Evolutionary conservation across 2,329 filamentous ascomycete genomes (phyloP).

Genomic region (Kalaharituber pfeilii): DNA sequence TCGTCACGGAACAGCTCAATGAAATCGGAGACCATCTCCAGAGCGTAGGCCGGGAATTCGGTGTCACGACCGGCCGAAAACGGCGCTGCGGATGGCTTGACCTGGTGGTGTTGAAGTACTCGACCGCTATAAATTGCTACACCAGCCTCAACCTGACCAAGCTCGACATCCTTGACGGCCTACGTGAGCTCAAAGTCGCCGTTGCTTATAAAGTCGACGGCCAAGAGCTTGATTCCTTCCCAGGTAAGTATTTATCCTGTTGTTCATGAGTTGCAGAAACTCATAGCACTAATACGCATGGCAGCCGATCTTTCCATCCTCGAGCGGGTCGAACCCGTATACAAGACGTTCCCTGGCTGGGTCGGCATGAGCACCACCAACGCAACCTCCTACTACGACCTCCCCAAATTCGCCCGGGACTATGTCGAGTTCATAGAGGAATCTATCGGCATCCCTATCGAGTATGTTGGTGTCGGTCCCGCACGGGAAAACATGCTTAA

Average conservation of each 20-base stretch:
- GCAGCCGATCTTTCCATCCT: constrained; percentile 43
- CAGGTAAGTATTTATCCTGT: constrained; percentile 17
- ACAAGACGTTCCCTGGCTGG: constrained; percentile 54
- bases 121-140: constrained; percentile 47
- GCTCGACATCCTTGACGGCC: constrained; percentile 55
- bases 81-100: constrained; percentile 33
- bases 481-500: constrained; percentile 35
- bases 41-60: constrained; percentile 34
- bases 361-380: constrained; percentile 41
- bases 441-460: constrained; percentile 44
- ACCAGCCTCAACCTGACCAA: constrained; percentile 43
- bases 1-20: constrained; percentile 46
- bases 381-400: constrained; percentile 41
- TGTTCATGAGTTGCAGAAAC: neutral
- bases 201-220: constrained; percentile 46
- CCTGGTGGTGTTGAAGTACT: constrained; percentile 52
- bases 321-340: constrained; percentile 44
- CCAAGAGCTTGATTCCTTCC: constrained; percentile 43
- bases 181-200: constrained; percentile 57
- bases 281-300: constrained; percentile 1
- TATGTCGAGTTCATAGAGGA: constrained; percentile 53
- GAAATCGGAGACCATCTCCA: constrained; percentile 35
- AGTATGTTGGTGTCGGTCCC: constrained; percentile 50
- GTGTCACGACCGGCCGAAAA: constrained; percentile 28
- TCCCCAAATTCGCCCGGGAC: constrained; percentile 45